A percentile compares a stretch with the other conserved stretches of the same genome.
Evolutionary conservation across 2,329 filamentous ascomycete species (phyloP).

Genomic region (Cladosporium halotolerans): DNA sequence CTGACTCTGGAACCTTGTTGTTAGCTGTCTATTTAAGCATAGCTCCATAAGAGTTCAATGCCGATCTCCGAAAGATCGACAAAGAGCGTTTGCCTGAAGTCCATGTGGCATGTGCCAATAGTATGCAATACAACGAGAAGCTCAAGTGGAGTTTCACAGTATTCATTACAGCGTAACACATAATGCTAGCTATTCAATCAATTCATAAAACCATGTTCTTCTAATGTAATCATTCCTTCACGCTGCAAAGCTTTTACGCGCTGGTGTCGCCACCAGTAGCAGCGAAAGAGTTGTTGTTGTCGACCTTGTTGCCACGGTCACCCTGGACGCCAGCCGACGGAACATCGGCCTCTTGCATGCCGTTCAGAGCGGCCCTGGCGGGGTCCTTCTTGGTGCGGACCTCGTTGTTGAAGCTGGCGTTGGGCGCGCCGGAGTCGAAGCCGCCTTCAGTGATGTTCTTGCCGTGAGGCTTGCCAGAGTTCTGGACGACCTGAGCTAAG

Average conservation of each 20-base stretch:
- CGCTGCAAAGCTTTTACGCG: background rate
- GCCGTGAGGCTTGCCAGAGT: slow-evolving; percentile 44
- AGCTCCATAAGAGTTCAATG: too few species aligned
- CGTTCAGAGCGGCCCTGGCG: slow-evolving; percentile 41
- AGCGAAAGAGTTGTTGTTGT: slow-evolving; percentile 7
- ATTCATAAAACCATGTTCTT: background rate
- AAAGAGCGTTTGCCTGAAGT: background rate
- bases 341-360: slow-evolving; percentile 20
- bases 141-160: background rate
- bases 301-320: slow-evolving; percentile 3
- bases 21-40: too few species aligned
- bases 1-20: too few species aligned
- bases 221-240: too few species aligned
- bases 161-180: slow-evolving; percentile 3
- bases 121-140: too few species aligned
- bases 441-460: slow-evolving; percentile 43
- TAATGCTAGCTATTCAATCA: background rate
- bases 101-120: background rate
- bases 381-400: slow-evolving; percentile 53
- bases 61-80: background rate
- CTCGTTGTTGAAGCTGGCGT: slow-evolving; percentile 46
- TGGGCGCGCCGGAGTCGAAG: slow-evolving; percentile 36
- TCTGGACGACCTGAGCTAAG: slow-evolving; percentile 13
- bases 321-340: slow-evolving; percentile 8
- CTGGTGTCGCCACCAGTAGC: slow-evolving; percentile 7